These are phyloP conservation scores for Ustilago vetiveriae DNA, from an alignment of 1,284 basidiomycete genomes.

Conservation along the genomic window DNA sequence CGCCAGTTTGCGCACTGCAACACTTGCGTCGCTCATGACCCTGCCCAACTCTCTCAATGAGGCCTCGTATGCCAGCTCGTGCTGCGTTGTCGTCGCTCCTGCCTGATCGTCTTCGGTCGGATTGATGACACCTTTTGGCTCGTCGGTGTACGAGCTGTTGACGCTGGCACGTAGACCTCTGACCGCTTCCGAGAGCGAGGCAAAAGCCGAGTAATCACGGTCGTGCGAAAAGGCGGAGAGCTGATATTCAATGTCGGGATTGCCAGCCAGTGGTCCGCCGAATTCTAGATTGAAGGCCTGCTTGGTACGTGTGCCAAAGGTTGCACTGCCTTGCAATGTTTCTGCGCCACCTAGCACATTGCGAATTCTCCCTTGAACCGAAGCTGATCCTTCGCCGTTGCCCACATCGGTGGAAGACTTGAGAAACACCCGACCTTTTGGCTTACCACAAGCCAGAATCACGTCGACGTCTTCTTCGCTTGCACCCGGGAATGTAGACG, in stretches of 20 bases:
- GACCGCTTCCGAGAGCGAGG: slow-evolving; percentile 76
- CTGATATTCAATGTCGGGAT: slow-evolving; percentile 75
- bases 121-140: slow-evolving; percentile 31
- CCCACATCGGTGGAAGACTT: slow-evolving; percentile 92
- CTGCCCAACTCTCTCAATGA: slow-evolving; percentile 47
- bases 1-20: slow-evolving; percentile 33
- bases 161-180: slow-evolving; percentile 76
- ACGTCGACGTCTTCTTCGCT: slow-evolving; percentile 82
- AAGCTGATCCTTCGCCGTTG: slow-evolving; percentile 82
- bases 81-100: slow-evolving; percentile 26
- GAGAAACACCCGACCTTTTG: slow-evolving; percentile 80
- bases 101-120: slow-evolving; percentile 29
- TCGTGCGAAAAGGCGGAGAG: slow-evolving; percentile 75
- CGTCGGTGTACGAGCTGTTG: slow-evolving; percentile 70
- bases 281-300: slow-evolving; percentile 74
- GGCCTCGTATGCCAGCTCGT: slow-evolving; percentile 62
- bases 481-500: slow-evolving; percentile 73
- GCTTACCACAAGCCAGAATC: slow-evolving; percentile 77
- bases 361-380: slow-evolving; percentile 58
- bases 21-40: slow-evolving; percentile 50
- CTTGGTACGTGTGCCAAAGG: slow-evolving; percentile 87
- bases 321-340: slow-evolving; percentile 81
- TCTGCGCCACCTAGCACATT: slow-evolving; percentile 95
- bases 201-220: slow-evolving; percentile 76
- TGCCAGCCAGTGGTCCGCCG: slow-evolving; percentile 63